Evolutionary conservation across 2,329 filamentous ascomycete genomes (phyloP), one percentile per base, ranked within the genome.

Genomic region (Pseudogymnoascus sp.): DNA sequence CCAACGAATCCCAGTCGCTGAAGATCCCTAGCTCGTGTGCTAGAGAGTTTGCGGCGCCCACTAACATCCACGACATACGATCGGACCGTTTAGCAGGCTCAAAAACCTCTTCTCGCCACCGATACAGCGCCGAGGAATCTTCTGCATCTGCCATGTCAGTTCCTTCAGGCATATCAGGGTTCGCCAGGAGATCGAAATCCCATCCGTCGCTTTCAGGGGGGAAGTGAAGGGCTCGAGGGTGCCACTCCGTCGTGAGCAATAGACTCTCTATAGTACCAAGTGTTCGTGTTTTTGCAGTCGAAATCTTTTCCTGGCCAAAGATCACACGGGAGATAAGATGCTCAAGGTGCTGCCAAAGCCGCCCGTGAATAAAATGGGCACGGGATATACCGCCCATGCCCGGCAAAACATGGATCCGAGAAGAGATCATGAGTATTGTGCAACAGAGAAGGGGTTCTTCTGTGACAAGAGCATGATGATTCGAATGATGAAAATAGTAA

Each of bases 31-130:
- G 71, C 65, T 83, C 80, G 60, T 82, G 80, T 1, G 80, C 78
- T 11, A 84, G 72, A 2, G 80, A 80, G 23, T 81, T 67, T 0
- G 79, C 82, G 66, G 78, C 80, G 2, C 82, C 82, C 41, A 84
- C 76, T 19, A 84, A 67, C 78, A 83, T 84, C 82, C 82, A 84
- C 0, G 82, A 84, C 81, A 84, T 84, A 2, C 81, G 77, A 66
- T 84, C 82, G 0, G 80, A 84, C 62, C 79, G 73, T 63, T 78
- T 78, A 1, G 81, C 79, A 2, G 81, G 80, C 41, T 82, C 77
- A 41, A 83, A 79, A 36, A 84, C 81, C 11, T 68, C 64, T 1
- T 71, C 69, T 2, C 66, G 61, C 59, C 77, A 69, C 62, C 74
- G 78, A 3, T 75, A 68, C 5, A 73, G 71, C 2, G 64, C 67